Evolutionary conservation across 495 filamentous ascomycete genomes (phyloP), one percentile per base, ranked within the genome.

Genomic region (Aspergillus cavernicola): DNA sequence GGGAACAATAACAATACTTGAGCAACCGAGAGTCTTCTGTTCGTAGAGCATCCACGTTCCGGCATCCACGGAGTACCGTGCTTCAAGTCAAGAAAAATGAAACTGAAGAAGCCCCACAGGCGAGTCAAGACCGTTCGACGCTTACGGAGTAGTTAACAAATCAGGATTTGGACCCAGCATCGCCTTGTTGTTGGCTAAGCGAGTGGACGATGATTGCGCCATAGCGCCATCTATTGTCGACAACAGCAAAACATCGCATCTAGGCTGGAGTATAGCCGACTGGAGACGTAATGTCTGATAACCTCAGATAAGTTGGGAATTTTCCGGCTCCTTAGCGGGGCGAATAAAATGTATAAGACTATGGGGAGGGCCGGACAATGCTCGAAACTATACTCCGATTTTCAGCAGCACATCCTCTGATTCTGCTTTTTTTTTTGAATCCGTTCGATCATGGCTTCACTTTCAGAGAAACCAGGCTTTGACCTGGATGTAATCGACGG

Each of bases 181-280:
- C 7, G 42, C n/a, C 15, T 16, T 2, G 19, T 15, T 4, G 18
- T 23, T 42, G 22, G 39, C n/a, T 18, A 18, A 29, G 41, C 41
- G 31, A 46, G 19, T 35, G 43, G 42, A n/a, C 28, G 5, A 38
- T 37, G 29, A 53, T 53, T 53, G 50, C 50, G 50, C 50, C 40
- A 53, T 53, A 33, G 41, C 29, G 31, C 29, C 31, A 20, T 28
- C 39, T 10, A 15, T 16, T 53, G 50, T 53, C 50, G 50, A 53
- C 50, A 53, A 32, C 41, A 18, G n/a, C 39, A 44, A 36, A 36
- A 44, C 39, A 52, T 44, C 16, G 45, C 45, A n/a, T n/a, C n/a
- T n/a, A n/a, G n/a, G n/a, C 10, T 35, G 13, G 13, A 20, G 39
- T 43, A 44, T 36, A 26, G 28, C 45, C 20, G 32, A n/a, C 6